Evolutionary conservation across 441 rosid genomes (phyloP), one percentile per base, ranked within the genome.

Genomic region (Populus trichocarpa): DNA sequence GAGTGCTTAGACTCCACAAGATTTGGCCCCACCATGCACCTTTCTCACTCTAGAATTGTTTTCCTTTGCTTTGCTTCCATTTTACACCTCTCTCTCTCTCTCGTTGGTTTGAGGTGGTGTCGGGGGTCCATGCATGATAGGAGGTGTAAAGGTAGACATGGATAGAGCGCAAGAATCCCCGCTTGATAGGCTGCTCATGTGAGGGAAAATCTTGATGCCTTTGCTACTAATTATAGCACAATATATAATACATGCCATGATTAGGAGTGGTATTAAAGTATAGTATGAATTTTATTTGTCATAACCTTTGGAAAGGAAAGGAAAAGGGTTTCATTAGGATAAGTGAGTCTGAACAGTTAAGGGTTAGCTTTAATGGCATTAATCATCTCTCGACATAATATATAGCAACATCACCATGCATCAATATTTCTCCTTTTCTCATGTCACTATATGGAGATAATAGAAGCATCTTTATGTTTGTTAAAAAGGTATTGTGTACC

Each of bases 11-110:
- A 25, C 26, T 18, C 8, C 38, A 36, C 6, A 66, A 42, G 10
- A 32, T 5, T 26, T 2, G 85, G 75, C 81, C 85, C 88, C 81
- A 83, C 85, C 75, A 82, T 77, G 69, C 85, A 86, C 81, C 72
- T 83, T 80, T 78, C 81, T 81, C 81, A 67, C 87, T 83, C 87
- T 83, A 74, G 86, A 86, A 63, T 73, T 81, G 80, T 81, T 85
- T 78, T 83, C 86, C 79, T 73, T 82, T 76, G 77, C 88, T 86
- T 88, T 88, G 87, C 89, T 88, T 88, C 87, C 86, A 82, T 86
- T 86, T 85, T 84, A 88, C 89, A 85, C 28, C 79, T 83, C 80
- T 76, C 78, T 73, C 46, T 81, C 75, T 64, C 40, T 50, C 73
- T 46, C 66, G 65, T 53, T 77, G 22, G 75, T 25, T 64, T 61